Conservation (phyloP, 768 basidiomycete genomes). For the Boletus rubropictus region DNA sequence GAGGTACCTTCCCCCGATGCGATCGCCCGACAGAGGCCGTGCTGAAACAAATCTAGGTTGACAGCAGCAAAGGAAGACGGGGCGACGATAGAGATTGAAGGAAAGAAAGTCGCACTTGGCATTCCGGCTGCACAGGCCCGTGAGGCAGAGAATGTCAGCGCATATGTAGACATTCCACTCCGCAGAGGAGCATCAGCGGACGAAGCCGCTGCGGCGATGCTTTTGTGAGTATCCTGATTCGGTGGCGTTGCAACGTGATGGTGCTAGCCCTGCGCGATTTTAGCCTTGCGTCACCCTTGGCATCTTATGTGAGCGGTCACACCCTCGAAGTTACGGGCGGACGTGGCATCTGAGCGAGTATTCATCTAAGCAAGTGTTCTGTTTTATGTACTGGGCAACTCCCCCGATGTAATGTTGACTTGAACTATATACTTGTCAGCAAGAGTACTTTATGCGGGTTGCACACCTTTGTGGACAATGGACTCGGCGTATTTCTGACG, state of each 20-base stretch:
- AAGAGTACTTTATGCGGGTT: background rate
- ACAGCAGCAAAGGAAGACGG: slow-evolving; percentile 78
- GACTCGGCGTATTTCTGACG: background rate
- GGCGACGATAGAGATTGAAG: slow-evolving; percentile 68
- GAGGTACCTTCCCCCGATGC: slow-evolving; percentile 36
- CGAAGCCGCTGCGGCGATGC: slow-evolving; percentile 67
- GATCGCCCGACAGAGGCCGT: background rate
- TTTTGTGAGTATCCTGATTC: slow-evolving; percentile 54
- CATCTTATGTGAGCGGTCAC: slow-evolving; percentile 77
- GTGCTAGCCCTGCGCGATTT: slow-evolving; percentile 9
- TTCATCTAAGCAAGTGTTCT: background rate
- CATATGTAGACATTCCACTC: slow-evolving; percentile 55
- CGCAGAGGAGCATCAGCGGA: slow-evolving; percentile 62
- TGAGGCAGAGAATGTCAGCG: slow-evolving; percentile 34
- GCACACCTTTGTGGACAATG: background rate
- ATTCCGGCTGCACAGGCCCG: slow-evolving; percentile 54
- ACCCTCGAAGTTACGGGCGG: slow-evolving; percentile 84
- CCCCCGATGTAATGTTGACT: no score
- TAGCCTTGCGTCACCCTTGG: slow-evolving; percentile 73
- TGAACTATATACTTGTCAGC: background rate
- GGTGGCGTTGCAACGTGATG: background rate
- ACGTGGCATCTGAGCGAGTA: slow-evolving; percentile 50
- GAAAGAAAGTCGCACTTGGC: slow-evolving; percentile 79
- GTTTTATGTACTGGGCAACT: no score
- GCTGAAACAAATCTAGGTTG: slow-evolving; percentile 39